A percentile compares a stretch with the other conserved stretches of the same genome.
Conservation (phyloP, 148 eudicot genomes). For the Silene uniflora region DNA sequence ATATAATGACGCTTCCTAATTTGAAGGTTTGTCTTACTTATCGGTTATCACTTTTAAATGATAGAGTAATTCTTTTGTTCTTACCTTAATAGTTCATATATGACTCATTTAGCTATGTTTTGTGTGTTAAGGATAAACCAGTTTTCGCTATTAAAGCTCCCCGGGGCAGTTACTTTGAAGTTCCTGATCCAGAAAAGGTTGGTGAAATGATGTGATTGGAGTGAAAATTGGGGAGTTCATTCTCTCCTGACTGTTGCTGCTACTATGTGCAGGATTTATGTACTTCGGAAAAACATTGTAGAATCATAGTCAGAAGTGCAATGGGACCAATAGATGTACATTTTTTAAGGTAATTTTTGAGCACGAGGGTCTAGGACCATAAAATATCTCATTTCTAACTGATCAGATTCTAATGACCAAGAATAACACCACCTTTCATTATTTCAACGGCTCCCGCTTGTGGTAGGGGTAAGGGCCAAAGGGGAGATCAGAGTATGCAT, state of each 20-base stretch:
- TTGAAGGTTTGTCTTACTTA: conserved; percentile 15
- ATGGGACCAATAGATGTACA: conserved; percentile 14
- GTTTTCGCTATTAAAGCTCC: conserved; percentile 24
- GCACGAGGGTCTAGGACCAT: neutral
- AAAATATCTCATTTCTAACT: neutral
- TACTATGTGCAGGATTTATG: conserved; percentile 17
- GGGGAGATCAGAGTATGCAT: no score
- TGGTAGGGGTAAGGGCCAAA: no score
- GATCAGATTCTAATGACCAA: neutral
- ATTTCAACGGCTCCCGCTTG: no score
- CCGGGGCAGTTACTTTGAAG: conserved; percentile 20
- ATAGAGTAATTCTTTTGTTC: neutral
- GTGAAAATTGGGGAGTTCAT: neutral
- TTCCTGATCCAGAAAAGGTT: conserved; percentile 24
- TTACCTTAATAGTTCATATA: neutral
- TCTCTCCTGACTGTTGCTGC: neutral
- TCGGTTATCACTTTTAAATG: neutral
- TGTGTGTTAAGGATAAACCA: conserved; percentile 10
- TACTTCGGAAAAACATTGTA: conserved; percentile 7
- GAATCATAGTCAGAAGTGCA: conserved; percentile 18
- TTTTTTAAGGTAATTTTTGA: conserved; percentile 15
- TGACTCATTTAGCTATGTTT: neutral
- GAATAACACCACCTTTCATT: no score
- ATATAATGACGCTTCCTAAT: conserved; percentile 20
- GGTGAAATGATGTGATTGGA: neutral